Conservation (phyloP, 345 rosid species). For the Heritiera littoralis region DNA sequence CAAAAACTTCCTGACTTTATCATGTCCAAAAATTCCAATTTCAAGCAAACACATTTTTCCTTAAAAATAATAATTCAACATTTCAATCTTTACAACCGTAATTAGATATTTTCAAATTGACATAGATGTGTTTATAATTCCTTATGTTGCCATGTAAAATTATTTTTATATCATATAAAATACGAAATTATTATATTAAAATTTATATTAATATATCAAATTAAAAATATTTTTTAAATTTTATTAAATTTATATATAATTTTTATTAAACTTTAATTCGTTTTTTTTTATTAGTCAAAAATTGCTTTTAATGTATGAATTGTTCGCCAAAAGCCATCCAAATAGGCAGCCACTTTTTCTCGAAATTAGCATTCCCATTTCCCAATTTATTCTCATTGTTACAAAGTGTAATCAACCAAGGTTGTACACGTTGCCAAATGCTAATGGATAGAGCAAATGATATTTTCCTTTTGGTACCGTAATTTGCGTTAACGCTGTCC, state of each 20-base stretch:
- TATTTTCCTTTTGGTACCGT: background rate
- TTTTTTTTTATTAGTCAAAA: too few relatives aligned
- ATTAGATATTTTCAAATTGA: background rate
- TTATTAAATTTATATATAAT: too few relatives aligned
- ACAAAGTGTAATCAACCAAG: background rate
- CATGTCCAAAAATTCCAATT: background rate
- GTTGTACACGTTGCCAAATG: background rate
- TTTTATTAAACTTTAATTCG: too few relatives aligned
- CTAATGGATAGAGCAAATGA: background rate
- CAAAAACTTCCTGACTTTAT: background rate
- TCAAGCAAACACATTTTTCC: background rate
- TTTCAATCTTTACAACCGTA: too few relatives aligned
- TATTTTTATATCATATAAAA: too few relatives aligned
- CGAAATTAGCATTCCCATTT: background rate
- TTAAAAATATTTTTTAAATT: too few relatives aligned
- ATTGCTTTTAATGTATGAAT: background rate
- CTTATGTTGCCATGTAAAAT: too few relatives aligned
- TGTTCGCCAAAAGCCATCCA: constrained; percentile 5
- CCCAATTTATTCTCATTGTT: background rate
- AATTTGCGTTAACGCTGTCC: constrained; percentile 10
- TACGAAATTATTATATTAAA: too few relatives aligned
- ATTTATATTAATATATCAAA: too few relatives aligned
- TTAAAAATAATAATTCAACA: too few relatives aligned
- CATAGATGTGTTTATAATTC: too few relatives aligned
- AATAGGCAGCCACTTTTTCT: background rate